A percentile compares a stretch with the other conserved stretches of the same genome.
Evolutionary conservation across 345 rosid genomes (phyloP).

Genomic region (Camelina hispida): DNA sequence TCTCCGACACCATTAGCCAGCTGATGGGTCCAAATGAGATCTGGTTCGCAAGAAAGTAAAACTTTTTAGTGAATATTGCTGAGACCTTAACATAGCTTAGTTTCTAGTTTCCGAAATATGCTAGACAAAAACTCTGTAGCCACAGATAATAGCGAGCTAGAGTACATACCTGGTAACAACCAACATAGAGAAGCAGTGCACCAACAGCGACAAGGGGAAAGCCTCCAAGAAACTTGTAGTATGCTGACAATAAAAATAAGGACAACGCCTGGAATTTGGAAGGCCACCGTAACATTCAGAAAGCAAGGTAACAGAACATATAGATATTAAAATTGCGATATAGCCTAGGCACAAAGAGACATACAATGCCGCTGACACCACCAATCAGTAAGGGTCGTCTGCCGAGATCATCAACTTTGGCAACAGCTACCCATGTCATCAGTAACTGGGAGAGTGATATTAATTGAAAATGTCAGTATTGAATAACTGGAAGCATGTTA

Average conservation of each 20-base stretch:
- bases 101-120: constrained; percentile 22
- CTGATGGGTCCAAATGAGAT: constrained; percentile 98
- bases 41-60: constrained; percentile 44
- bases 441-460: constrained; percentile 54
- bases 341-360: constrained; percentile 38
- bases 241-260: constrained; percentile 80
- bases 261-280: constrained; percentile 67
- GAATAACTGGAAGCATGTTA: not conserved
- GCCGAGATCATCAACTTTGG: constrained; percentile 89
- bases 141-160: constrained; percentile 11
- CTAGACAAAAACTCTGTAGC: constrained; percentile 22
- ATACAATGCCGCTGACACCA: constrained; percentile 92
- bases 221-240: constrained; percentile 74
- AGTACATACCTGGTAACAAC: constrained; percentile 84
- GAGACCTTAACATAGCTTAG: not conserved
- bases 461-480: constrained; percentile 22
- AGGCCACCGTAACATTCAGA: constrained; percentile 2
- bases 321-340: too few species aligned
- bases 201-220: constrained; percentile 77
- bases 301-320: not conserved
- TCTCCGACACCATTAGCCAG: constrained; percentile 98
- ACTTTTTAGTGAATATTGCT: not conserved
- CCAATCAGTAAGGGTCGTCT: constrained; percentile 91
- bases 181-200: constrained; percentile 88
- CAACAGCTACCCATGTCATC: constrained; percentile 89